These are phyloP conservation scores for Plasmodium malariae DNA, from an alignment of 169 alveolate species.

Conservation along the genomic window DNA sequence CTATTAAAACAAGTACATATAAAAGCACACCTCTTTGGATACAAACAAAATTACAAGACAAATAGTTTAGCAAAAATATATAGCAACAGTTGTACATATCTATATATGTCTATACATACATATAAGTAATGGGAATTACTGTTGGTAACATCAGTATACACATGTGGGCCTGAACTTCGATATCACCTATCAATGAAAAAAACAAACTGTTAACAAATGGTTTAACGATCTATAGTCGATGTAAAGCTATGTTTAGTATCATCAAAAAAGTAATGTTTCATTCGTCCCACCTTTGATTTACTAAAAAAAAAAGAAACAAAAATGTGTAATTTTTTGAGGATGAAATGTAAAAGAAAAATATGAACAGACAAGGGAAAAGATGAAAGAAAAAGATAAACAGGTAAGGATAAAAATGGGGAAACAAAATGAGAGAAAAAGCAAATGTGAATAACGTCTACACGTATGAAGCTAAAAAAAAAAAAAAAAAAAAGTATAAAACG, in stretches of 20 bases:
- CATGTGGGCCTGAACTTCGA: too few species aligned
- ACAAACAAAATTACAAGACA: too few species aligned
- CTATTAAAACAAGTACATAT: too few species aligned
- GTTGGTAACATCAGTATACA: too few species aligned
- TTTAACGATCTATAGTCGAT: slow-evolving; percentile 34
- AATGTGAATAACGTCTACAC: not conserved
- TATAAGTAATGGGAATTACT: not conserved
- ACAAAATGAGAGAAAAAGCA: not conserved
- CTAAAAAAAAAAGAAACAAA: slow-evolving; percentile 14
- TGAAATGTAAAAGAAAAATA: too few species aligned
- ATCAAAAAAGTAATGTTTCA: slow-evolving; percentile 48
- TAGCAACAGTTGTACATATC: not conserved
- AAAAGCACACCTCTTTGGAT: too few species aligned
- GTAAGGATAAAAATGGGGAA: not conserved
- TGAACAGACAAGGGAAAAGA: too few species aligned
- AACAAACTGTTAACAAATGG: not conserved
- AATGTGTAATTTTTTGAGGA: too few species aligned
- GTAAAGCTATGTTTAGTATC: slow-evolving; percentile 49
- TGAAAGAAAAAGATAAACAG: not conserved
- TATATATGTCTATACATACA: not conserved
- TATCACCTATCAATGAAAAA: too few species aligned
- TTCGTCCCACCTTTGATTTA: slow-evolving; percentile 14
- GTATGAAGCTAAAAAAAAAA: not conserved
- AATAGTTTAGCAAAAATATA: too few species aligned
- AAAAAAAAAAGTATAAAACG: not conserved